Percentiles rank a stretch among this genome's conserved stretches.
Conservation (phyloP, 2,329 filamentous ascomycete genomes). For the Colletotrichum acutatum region DNA sequence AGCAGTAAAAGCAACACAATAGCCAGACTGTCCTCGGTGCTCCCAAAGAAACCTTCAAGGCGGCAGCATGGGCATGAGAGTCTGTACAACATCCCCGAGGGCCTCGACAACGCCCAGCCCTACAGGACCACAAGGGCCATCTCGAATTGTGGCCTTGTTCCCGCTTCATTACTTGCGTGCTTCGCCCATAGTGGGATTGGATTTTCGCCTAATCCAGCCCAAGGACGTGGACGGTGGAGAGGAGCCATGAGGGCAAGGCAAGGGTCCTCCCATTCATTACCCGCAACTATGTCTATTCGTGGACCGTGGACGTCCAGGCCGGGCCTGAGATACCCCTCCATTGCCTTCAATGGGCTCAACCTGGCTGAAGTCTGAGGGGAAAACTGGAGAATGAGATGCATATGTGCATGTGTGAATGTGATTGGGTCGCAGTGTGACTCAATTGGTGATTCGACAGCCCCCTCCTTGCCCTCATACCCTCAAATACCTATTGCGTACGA, state of each 20-base stretch:
- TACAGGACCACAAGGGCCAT: no score
- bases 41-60: background rate
- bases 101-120: no score
- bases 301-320: background rate
- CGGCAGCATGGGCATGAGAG: background rate
- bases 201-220: constrained; percentile 10
- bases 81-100: no score
- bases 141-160: background rate
- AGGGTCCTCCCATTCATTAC: background rate
- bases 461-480: background rate
- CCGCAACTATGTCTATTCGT: background rate
- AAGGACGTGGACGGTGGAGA: background rate
- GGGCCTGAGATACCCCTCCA: background rate
- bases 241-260: background rate
- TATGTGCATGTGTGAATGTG: no score
- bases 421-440: background rate
- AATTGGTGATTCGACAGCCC: background rate
- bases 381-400: background rate
- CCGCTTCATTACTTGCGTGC: no score
- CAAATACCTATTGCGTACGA: no score
- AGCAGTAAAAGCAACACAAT: constrained; percentile 16
- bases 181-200: constrained; percentile 10
- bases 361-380: background rate
- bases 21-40: background rate
- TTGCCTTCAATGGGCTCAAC: background rate